Evolutionary conservation across 805 yeast genomes (phyloP).

Genomic region (Candida quercuum): DNA sequence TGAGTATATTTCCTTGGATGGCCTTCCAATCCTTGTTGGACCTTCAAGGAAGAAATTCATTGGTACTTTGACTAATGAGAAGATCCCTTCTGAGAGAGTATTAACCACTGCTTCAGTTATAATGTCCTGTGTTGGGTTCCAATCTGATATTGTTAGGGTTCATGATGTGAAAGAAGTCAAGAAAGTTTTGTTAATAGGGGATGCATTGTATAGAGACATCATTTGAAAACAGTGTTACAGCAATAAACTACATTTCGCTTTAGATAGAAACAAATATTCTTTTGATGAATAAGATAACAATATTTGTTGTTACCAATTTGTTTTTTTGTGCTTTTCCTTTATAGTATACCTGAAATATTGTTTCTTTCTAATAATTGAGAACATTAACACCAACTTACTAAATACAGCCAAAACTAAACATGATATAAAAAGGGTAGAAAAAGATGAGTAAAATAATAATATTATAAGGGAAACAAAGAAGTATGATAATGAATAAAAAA

Average conservation of each 20-base stretch:
- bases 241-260: too few relatives aligned
- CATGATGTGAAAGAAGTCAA: slow-evolving; percentile 69
- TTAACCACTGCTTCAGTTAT: slow-evolving; percentile 74
- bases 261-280: too few relatives aligned
- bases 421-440: too few relatives aligned
- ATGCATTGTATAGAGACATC: slow-evolving; percentile 55
- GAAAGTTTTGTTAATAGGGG: slow-evolving; percentile 57
- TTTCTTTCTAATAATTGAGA: too few relatives aligned
- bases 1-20: slow-evolving; percentile 18
- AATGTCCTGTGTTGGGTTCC: slow-evolving; percentile 66
- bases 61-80: slow-evolving; percentile 62
- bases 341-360: slow-evolving; percentile 1
- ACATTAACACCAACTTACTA: too few relatives aligned
- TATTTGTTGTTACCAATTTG: too few relatives aligned
- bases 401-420: too few relatives aligned
- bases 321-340: too few relatives aligned
- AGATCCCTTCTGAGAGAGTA: slow-evolving; percentile 54
- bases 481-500: neutral
- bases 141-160: slow-evolving; percentile 79
- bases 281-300: too few relatives aligned
- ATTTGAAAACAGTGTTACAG: slow-evolving; percentile 5
- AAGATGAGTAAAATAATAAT: too few relatives aligned
- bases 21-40: slow-evolving; percentile 70
- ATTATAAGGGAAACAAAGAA: slow-evolving; percentile 2
- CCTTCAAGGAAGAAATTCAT: slow-evolving; percentile 87